These are phyloP conservation scores for Backusella psychrophila DNA, from an alignment of 192 early-diverging fungal species.

Conservation along the genomic window DNA sequence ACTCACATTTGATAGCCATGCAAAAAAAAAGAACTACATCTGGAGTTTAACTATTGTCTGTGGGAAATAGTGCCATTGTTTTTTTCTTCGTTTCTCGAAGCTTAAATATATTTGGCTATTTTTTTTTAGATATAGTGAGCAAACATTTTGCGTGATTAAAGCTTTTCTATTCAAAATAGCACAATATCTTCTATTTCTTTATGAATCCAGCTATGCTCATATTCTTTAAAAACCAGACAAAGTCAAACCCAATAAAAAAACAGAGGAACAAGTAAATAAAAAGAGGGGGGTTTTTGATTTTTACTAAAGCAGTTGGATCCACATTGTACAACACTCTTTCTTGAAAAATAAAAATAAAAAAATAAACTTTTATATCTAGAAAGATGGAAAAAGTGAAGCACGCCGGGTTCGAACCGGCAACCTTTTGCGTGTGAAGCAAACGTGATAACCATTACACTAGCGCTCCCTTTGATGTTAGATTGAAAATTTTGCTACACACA, in stretches of 20 bases:
- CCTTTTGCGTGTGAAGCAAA: conserved; percentile 3
- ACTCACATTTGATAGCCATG: background rate
- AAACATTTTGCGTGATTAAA: too few species aligned
- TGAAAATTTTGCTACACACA: too few species aligned
- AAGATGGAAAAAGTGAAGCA: background rate
- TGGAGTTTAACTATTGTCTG: background rate
- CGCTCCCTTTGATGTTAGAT: background rate
- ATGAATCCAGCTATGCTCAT: background rate
- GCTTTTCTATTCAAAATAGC: too few species aligned
- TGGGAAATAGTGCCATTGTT: background rate
- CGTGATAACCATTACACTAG: conserved; percentile 6
- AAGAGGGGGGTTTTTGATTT: background rate
- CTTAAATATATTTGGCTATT: too few species aligned
- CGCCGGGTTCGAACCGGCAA: conserved; percentile 8
- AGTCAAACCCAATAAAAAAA: background rate
- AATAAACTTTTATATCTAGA: background rate
- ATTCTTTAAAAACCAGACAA: background rate
- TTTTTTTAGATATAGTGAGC: too few species aligned
- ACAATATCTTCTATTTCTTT: background rate
- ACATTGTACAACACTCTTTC: too few species aligned
- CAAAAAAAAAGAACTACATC: background rate
- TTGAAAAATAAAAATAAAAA: too few species aligned
- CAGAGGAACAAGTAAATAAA: background rate
- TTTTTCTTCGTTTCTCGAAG: too few species aligned
- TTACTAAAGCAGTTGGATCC: too few species aligned